Conservation (phyloP, 2,329 filamentous ascomycete species). For the Phialocephala subalpina region DNA sequence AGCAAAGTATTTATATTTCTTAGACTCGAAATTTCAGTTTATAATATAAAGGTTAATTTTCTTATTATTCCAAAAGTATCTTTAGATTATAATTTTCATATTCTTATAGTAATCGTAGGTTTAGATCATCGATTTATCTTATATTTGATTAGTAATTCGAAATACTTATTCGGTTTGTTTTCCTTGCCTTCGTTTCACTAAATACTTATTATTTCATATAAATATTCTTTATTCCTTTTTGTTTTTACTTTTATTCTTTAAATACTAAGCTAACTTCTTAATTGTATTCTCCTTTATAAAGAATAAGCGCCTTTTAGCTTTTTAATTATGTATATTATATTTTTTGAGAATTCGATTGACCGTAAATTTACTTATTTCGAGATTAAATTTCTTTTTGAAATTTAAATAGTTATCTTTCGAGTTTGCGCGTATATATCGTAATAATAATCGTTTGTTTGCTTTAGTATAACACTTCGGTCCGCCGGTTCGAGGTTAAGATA, state of each 20-base stretch:
- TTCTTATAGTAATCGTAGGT: too few relatives aligned
- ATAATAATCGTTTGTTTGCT: too few relatives aligned
- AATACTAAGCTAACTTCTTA: slow-evolving; percentile 12
- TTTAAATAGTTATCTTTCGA: slow-evolving; percentile 13
- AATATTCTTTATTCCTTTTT: slow-evolving; percentile 7
- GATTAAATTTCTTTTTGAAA: background rate
- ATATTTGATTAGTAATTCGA: too few relatives aligned
- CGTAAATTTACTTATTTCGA: background rate
- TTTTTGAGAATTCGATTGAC: slow-evolving; percentile 3
- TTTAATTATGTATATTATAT: slow-evolving; percentile 11
- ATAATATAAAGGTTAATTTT: too few relatives aligned
- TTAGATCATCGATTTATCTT: too few relatives aligned
- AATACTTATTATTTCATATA: slow-evolving; percentile 17
- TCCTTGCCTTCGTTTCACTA: slow-evolving; percentile 5
- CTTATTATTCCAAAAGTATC: too few relatives aligned
- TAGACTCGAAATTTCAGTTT: too few relatives aligned
- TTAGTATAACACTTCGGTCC: too few relatives aligned
- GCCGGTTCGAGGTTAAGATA: too few relatives aligned
- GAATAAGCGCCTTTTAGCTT: too few relatives aligned
- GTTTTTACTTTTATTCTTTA: background rate
- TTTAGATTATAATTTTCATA: too few relatives aligned
- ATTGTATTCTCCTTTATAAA: slow-evolving; percentile 1
- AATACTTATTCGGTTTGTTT: background rate
- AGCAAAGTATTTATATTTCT: too few relatives aligned
- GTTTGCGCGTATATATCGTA: background rate